Percentiles rank a stretch among this genome's conserved stretches.
Evolutionary conservation across 2,329 filamentous ascomycete genomes (phyloP).

Genomic region (Monosporascus sp.): DNA sequence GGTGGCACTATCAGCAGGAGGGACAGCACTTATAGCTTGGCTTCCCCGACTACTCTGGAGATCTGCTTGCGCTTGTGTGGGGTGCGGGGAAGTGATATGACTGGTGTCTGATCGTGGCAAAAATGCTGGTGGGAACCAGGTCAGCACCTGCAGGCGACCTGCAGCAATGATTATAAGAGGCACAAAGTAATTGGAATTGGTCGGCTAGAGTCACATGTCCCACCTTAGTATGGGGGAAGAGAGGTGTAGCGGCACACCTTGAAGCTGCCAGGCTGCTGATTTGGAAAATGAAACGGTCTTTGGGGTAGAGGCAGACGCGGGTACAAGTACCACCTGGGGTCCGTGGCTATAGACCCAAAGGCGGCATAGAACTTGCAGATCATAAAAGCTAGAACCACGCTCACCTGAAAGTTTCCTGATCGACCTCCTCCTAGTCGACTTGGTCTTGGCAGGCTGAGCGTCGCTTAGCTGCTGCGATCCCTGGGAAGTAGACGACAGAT

Average conservation of each 20-base stretch:
- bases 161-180: neutral
- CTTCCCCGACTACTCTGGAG: constrained; percentile 5
- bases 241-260: neutral
- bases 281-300: no score
- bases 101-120: constrained; percentile 11
- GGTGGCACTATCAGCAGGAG: constrained; percentile 11
- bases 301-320: no score
- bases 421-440: neutral
- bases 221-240: neutral
- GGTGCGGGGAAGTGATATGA: constrained; percentile 25
- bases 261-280: no score
- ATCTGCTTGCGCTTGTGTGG: constrained; percentile 17
- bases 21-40: constrained; percentile 18
- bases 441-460: neutral
- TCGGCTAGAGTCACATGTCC: neutral
- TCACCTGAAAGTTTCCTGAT: neutral
- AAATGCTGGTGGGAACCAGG: neutral
- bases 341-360: no score
- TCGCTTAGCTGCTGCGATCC: neutral
- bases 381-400: neutral
- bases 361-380: no score
- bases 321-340: neutral
- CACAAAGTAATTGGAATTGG: neutral
- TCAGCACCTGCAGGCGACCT: constrained; percentile 3
- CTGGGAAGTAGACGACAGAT: neutral